These are phyloP conservation scores for Silene noctiflora DNA, from an alignment of 179 eudicot genomes.

Conservation along the genomic window DNA sequence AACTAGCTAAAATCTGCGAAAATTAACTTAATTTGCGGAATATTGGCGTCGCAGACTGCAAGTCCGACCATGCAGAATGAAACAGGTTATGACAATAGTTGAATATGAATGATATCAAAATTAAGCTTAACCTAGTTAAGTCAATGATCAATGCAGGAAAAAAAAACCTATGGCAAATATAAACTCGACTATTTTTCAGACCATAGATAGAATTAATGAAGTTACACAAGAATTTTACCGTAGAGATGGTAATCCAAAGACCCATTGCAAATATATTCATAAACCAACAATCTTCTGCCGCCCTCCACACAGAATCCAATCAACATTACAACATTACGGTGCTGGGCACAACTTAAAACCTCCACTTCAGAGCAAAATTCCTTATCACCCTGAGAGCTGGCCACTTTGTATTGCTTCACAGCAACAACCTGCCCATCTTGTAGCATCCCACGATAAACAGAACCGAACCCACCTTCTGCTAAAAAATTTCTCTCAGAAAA, in stretches of 20 bases:
- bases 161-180: background rate
- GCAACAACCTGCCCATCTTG: slow-evolving; percentile 69
- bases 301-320: slow-evolving; percentile 79
- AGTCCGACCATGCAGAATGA: background rate
- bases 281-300: slow-evolving; percentile 60
- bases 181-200: background rate
- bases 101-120: background rate
- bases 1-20: too few relatives aligned
- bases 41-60: background rate
- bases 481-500: slow-evolving; percentile 59
- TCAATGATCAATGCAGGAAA: background rate
- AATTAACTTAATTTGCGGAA: background rate
- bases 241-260: slow-evolving; percentile 79
- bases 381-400: slow-evolving; percentile 74
- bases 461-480: slow-evolving; percentile 88
- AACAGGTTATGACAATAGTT: background rate
- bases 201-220: background rate
- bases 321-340: slow-evolving; percentile 79
- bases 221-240: slow-evolving; percentile 37
- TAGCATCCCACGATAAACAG: slow-evolving; percentile 64
- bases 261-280: slow-evolving; percentile 75
- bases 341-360: slow-evolving; percentile 83
- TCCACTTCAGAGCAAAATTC: slow-evolving; percentile 87
- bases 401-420: slow-evolving; percentile 74
- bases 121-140: background rate